A percentile compares a stretch with the other conserved stretches of the same genome.
These are phyloP conservation scores for Solanum raphanifolium DNA, from an alignment of 257 asterid genomes.

Conservation along the genomic window DNA sequence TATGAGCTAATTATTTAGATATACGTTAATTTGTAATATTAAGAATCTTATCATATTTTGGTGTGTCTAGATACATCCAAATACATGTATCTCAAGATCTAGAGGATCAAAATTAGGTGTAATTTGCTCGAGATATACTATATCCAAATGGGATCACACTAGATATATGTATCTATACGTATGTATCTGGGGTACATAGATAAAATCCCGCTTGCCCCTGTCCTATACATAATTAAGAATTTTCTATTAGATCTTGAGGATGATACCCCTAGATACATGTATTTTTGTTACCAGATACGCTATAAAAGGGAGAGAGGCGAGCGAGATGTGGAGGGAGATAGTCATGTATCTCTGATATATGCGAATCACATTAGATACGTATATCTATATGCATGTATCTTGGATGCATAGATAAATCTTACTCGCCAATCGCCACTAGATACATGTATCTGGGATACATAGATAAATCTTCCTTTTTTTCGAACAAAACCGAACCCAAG, in stretches of 20 bases:
- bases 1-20: not conserved
- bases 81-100: not conserved
- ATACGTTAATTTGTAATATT: not conserved
- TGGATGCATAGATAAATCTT: too few species aligned
- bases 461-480: too few species aligned
- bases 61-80: too few species aligned
- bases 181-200: too few species aligned
- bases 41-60: too few species aligned
- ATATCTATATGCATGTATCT: too few species aligned
- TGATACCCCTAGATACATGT: not conserved
- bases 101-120: too few species aligned
- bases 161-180: too few species aligned
- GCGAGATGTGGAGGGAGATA: too few species aligned
- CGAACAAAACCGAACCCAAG: too few species aligned
- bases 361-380: not conserved
- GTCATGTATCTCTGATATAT: not conserved
- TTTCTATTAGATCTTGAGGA: not conserved
- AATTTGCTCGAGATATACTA: not conserved
- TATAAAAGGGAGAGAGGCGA: not conserved
- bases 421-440: rapidly evolving
- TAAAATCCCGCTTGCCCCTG: rapidly evolving
- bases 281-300: too few species aligned
- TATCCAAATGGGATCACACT: not conserved
- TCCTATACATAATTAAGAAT: too few species aligned
- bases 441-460: not conserved